Evolutionary conservation across 768 basidiomycete species (phyloP), one percentile per base, ranked within the genome.

Genomic region (Agrocybe pediades): DNA sequence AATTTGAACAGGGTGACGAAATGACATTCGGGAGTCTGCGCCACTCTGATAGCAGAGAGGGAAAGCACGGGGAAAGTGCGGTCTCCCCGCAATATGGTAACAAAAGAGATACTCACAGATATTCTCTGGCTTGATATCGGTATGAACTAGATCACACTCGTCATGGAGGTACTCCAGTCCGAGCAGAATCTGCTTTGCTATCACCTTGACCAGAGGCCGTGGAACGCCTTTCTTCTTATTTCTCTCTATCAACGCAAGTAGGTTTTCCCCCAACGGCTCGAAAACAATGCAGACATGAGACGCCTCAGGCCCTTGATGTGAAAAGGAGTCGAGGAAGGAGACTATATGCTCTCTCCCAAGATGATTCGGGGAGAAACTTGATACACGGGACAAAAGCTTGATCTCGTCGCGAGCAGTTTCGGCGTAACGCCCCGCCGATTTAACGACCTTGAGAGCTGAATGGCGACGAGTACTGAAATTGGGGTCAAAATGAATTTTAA

Each of bases 371-470:
- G 84, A 87, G 68, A 82, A 79, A 17, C 82, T 78, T 49, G 82
- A 77, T 5, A 95, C 88, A 59, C 86, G 86, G 57, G 86, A 83
- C 36, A 95, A 81, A 27, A 98, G 82, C 68, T 94, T 92, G 70
- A 98, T 98, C 74, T 98, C 96, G 69, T 98, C 96, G 46, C 89
- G 83, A 24, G 96, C 96, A 4, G 96, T 98, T 68, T 98, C 95
- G 55, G 94, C 92, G 73, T 98, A 98, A 59, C 95, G 87, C 20
- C 86, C 85, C 19, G 94, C 95, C 24, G 95, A 96, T 73, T 96
- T 96, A 71, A 95, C 92, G 51, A 97, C 87, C 70, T 97, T 97
- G 67, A 97, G 83, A 15, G 94, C 94, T 41, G 92, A 92, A 70
- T 95, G 94, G 39, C 82, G 77, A 26, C 81, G 79, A 40, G 79